Evolutionary conservation across 2,329 filamentous ascomycete species (phyloP).

Genomic region (Ceratocystis colombiana): DNA sequence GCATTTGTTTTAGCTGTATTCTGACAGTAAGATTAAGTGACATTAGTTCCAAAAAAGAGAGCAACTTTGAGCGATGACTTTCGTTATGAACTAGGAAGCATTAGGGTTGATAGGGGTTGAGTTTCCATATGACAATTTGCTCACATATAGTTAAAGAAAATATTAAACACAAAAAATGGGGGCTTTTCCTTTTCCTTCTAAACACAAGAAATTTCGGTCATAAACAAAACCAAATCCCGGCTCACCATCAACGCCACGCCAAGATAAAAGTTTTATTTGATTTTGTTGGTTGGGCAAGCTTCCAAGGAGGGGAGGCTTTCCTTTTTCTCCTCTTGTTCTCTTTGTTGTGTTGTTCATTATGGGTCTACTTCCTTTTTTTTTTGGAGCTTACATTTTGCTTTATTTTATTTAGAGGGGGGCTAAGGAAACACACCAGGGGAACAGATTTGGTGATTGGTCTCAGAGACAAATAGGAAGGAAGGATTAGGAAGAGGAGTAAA

Average conservation of each 20-base stretch:
- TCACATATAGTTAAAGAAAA: not conserved
- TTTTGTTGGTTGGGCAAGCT: not conserved
- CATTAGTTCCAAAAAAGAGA: too few species aligned
- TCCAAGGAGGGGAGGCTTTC: not conserved
- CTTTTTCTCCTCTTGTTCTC: not conserved
- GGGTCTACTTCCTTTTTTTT: not conserved
- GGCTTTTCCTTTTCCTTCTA: not conserved
- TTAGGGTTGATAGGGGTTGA: too few species aligned
- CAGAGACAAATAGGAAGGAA: not conserved
- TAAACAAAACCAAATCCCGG: not conserved
- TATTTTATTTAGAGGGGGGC: not conserved
- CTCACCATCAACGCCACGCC: not conserved
- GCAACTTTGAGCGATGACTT: too few species aligned
- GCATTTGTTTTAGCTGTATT: too few species aligned
- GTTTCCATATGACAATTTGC: too few species aligned
- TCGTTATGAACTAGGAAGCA: too few species aligned
- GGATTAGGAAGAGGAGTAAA: not conserved
- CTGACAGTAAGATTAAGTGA: too few species aligned
- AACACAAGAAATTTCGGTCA: not conserved
- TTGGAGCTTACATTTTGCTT: not conserved
- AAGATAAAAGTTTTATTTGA: conserved; percentile 11
- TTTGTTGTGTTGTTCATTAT: not conserved
- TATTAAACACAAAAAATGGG: not conserved
- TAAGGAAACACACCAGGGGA: too few species aligned
- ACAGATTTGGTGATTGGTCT: too few species aligned